phyloP scores from a whole-genome alignment of 805 yeast species.

The Clavispora fructus region DNA sequence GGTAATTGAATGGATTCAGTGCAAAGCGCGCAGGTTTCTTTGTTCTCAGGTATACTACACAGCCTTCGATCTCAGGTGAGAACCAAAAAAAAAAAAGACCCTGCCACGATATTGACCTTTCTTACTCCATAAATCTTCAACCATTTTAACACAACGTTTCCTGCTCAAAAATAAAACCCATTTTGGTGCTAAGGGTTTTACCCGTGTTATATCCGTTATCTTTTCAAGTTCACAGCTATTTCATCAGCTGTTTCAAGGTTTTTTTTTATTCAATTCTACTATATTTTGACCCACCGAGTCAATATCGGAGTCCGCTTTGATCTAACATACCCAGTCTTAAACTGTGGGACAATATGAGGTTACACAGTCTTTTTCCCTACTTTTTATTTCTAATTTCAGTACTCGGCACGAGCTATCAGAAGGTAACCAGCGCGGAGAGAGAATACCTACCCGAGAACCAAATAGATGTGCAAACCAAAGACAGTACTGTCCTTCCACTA shows the following conservation, averaged over 20 bases:
- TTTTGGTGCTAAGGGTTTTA: background rate
- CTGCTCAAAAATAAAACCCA: background rate
- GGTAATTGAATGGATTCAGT: background rate
- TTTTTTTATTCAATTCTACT: background rate
- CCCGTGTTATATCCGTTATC: background rate
- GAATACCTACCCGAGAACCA: background rate
- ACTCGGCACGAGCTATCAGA: background rate
- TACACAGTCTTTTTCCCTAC: background rate
- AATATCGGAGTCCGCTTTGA: background rate
- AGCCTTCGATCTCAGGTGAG: background rate
- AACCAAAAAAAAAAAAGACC: background rate
- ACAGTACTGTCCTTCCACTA: constrained; percentile 26
- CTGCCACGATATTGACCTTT: background rate
- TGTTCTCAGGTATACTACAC: background rate
- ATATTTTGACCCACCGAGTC: background rate
- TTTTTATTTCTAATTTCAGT: background rate
- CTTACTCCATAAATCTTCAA: background rate
- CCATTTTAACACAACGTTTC: background rate
- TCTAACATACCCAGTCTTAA: background rate
- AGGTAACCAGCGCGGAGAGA: background rate
- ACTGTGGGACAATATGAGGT: background rate
- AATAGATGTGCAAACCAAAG: background rate
- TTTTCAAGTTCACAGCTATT: background rate
- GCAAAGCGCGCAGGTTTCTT: background rate
- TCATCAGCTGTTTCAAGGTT: background rate